These are phyloP conservation scores for Fusarium pininemorale DNA, from an alignment of 2,329 filamentous ascomycete species.

Conservation along the genomic window DNA sequence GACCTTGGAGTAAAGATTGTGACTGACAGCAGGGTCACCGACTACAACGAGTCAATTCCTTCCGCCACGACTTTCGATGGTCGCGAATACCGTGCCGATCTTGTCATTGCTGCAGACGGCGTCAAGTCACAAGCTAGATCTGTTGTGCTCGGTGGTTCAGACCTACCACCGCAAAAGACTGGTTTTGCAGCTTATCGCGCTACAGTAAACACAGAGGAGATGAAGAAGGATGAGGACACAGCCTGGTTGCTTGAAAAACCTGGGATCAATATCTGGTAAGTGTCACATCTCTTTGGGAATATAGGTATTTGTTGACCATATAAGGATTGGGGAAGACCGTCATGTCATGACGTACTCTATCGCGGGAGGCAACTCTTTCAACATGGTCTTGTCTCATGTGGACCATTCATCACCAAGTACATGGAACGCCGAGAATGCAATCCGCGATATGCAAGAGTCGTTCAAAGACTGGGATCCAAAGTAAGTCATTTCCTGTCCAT, in stretches of 20 bases:
- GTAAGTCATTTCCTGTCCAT: accelerated
- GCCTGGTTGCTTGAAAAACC: not conserved
- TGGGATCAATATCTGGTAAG: not conserved
- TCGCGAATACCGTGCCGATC: not conserved
- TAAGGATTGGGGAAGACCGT: not conserved
- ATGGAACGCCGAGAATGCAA: not conserved
- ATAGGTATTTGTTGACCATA: accelerated
- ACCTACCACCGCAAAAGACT: not conserved
- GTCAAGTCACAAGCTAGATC: conserved; percentile 1
- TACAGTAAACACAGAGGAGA: not conserved
- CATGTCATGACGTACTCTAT: conserved; percentile 8
- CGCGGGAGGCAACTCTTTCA: not conserved
- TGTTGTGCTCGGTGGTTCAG: not conserved
- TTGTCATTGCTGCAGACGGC: not conserved
- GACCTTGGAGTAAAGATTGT: not conserved
- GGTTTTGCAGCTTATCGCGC: not conserved
- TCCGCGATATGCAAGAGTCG: not conserved
- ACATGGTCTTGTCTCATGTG: not conserved
- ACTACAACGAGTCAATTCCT: not conserved
- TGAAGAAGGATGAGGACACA: not conserved
- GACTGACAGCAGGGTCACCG: not conserved
- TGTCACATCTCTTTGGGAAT: accelerated
- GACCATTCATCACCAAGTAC: not conserved
- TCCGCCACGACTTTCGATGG: not conserved
- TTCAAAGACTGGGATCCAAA: not conserved